Conservation (phyloP, 192 early-diverging fungal genomes). For the Podila minutissima region DNA sequence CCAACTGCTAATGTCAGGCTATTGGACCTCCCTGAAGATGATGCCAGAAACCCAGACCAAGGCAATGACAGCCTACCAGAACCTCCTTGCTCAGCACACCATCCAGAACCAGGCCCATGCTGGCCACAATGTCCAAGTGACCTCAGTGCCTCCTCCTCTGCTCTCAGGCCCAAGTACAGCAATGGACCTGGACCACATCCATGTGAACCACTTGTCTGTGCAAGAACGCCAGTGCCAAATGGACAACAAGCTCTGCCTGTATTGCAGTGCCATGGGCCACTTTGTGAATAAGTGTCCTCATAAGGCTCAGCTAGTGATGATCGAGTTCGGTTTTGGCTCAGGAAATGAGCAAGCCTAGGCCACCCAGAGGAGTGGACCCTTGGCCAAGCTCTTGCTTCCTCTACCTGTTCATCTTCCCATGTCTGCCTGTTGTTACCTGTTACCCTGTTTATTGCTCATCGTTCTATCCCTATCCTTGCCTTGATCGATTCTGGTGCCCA, state of each 20-base stretch:
- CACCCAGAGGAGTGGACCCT: constrained; percentile 19
- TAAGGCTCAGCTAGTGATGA: background rate
- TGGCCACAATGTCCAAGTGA: too few relatives aligned
- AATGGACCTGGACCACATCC: constrained; percentile 11
- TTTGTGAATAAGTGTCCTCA: constrained; percentile 6
- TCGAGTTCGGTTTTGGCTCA: background rate
- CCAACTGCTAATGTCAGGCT: too few relatives aligned
- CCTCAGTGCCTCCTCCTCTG: too few relatives aligned
- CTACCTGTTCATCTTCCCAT: background rate
- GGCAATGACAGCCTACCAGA: too few relatives aligned
- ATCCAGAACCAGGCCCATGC: too few relatives aligned
- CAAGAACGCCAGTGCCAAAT: constrained; percentile 1
- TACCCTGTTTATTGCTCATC: background rate
- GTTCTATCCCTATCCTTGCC: background rate
- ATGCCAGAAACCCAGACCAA: too few relatives aligned
- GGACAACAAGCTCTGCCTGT: constrained; percentile 15
- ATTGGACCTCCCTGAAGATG: too few relatives aligned
- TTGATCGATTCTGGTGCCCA: constrained; percentile 15
- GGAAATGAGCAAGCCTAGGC: constrained; percentile 22
- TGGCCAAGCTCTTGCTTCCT: constrained; percentile 6
- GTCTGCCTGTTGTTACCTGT: constrained; percentile 6
- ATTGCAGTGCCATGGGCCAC: constrained; percentile 6
- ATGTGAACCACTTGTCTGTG: background rate
- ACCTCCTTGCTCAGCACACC: too few relatives aligned
- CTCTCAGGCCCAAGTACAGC: too few relatives aligned